Percentiles rank a stretch among this genome's conserved stretches.
phyloP scores from a whole-genome alignment of 208 protist genomes.

The Wallacemonas rigidus region DNA sequence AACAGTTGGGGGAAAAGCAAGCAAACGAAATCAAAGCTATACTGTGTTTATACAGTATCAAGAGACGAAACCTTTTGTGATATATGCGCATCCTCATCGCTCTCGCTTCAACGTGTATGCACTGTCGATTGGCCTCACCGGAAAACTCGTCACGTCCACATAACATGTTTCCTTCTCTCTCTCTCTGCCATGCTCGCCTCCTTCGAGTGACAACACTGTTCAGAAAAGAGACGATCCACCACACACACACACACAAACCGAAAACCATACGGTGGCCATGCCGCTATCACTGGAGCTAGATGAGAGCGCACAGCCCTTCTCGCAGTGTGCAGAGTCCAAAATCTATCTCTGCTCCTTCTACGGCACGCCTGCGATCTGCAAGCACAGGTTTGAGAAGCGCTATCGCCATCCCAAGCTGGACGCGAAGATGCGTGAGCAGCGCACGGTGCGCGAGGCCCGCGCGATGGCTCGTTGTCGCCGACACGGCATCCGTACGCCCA shows the following conservation, averaged over 20 bases:
- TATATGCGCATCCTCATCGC: too few relatives aligned
- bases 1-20: too few relatives aligned
- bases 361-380: constrained; percentile 56
- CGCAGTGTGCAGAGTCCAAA: constrained; percentile 80
- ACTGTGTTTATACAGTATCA: too few relatives aligned
- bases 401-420: constrained; percentile 84
- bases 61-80: too few relatives aligned
- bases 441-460: constrained; percentile 75
- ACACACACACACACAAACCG: neutral
- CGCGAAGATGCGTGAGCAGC: constrained; percentile 70
- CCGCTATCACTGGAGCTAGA: constrained; percentile 18
- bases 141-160: too few relatives aligned
- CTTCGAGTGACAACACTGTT: neutral
- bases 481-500: constrained; percentile 63
- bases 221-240: neutral
- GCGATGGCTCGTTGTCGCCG: constrained; percentile 63
- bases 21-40: too few relatives aligned
- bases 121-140: too few relatives aligned
- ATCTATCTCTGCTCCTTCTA: constrained; percentile 78
- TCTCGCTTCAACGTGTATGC: too few relatives aligned
- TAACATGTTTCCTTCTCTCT: constrained; percentile 10
- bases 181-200: constrained; percentile 6
- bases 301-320: constrained; percentile 26
- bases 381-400: constrained; percentile 73
- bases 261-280: neutral